phyloP scores from a whole-genome alignment of 768 basidiomycete species.

The Melanogaster broomeanus region DNA sequence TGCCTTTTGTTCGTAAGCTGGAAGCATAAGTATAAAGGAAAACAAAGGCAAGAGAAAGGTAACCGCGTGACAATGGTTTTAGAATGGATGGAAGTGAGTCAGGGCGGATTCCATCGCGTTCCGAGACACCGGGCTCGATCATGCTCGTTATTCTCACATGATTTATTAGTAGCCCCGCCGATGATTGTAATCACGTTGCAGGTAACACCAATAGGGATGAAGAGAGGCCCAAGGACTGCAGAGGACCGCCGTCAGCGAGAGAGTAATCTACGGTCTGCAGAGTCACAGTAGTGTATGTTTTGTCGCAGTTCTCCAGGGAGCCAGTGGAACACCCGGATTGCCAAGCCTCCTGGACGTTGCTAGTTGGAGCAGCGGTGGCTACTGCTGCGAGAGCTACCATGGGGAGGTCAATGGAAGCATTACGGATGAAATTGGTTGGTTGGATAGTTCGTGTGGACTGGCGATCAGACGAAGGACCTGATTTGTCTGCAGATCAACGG shows the following conservation, averaged over 20 bases:
- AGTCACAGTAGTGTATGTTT: background rate
- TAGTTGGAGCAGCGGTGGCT: slow-evolving; percentile 5
- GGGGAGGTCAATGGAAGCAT: slow-evolving; percentile 1
- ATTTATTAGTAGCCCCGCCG: slow-evolving; percentile 33
- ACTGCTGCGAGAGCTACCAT: slow-evolving; percentile 9
- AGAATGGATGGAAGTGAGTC: no score
- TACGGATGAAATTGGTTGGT: background rate
- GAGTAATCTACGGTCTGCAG: background rate
- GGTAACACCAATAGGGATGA: slow-evolving; percentile 36
- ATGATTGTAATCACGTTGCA: slow-evolving; percentile 42
- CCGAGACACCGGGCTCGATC: no score
- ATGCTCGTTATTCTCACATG: no score
- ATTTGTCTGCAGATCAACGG: background rate
- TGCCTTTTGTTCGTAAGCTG: no score
- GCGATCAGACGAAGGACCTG: background rate
- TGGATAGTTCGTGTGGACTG: background rate
- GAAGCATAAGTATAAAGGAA: no score
- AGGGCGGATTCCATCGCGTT: no score
- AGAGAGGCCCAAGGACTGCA: no score
- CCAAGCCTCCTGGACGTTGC: slow-evolving; percentile 1
- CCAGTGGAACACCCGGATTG: slow-evolving; percentile 38
- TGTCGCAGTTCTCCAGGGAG: slow-evolving; percentile 16
- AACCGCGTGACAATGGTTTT: no score
- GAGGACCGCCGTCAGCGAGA: background rate
- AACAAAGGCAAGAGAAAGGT: no score